Percentiles rank a stretch among this genome's conserved stretches.
These are phyloP conservation scores for Talaromyces thailandensis DNA, from an alignment of 495 filamentous ascomycete species.

Conservation along the genomic window DNA sequence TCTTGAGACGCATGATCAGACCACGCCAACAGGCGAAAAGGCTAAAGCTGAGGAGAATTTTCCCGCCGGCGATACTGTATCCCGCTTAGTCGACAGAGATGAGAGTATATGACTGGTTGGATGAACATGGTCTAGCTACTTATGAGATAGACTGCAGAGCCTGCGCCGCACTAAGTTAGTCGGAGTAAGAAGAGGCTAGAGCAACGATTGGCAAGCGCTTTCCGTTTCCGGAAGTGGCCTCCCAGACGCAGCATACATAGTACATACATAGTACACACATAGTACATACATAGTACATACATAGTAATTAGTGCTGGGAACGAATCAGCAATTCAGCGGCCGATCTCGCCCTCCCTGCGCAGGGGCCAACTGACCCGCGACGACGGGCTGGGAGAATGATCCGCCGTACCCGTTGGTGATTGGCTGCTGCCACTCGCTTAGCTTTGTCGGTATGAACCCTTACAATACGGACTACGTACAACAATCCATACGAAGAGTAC, in stretches of 20 bases:
- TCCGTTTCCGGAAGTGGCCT: slow-evolving; percentile 1
- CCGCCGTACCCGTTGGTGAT: neutral
- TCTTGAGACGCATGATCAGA: neutral
- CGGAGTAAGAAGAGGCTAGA: neutral
- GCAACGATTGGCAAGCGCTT: neutral
- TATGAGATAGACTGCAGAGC: too few relatives aligned
- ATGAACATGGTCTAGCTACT: neutral
- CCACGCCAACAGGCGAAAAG: too few relatives aligned
- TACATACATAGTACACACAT: too few relatives aligned
- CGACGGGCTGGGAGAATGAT: slow-evolving; percentile 2
- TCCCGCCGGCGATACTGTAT: neutral
- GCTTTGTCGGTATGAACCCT: neutral
- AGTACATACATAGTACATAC: too few relatives aligned
- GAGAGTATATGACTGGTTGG: neutral
- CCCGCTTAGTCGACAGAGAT: neutral
- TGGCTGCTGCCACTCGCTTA: neutral
- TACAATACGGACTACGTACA: neutral
- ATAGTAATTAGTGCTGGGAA: neutral
- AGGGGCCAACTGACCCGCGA: slow-evolving; percentile 1
- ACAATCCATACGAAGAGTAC: too few relatives aligned
- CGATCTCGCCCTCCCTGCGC: neutral
- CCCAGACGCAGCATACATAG: neutral
- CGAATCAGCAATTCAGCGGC: neutral
- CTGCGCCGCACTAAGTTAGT: too few relatives aligned
- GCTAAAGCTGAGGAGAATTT: neutral